phyloP scores from a whole-genome alignment of 1,284 basidiomycete species.

The Marasmius sp. region DNA sequence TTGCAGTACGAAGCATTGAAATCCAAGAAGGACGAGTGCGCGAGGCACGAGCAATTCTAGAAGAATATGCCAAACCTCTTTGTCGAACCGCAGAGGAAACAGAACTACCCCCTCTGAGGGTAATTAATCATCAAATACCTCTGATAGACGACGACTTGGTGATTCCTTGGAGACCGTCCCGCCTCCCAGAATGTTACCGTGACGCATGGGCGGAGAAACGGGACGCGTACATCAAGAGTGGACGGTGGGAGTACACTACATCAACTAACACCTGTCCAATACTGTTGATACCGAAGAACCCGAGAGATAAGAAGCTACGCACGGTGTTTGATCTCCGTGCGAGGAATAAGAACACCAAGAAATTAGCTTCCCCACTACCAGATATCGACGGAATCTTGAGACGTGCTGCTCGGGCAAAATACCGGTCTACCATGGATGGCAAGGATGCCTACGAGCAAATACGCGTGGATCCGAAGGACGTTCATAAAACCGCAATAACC shows the following conservation, averaged over 20 bases:
- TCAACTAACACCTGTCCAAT: conserved; percentile 31
- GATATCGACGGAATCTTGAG: conserved; percentile 21
- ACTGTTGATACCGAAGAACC: conserved; percentile 30
- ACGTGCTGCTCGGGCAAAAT: conserved; percentile 29
- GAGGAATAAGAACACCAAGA: conserved; percentile 21
- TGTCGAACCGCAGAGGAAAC: conserved; percentile 26
- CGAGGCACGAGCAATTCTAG: too few relatives aligned
- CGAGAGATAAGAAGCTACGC: conserved; percentile 16
- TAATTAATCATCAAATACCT: conserved; percentile 34
- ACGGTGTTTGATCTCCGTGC: conserved; percentile 26
- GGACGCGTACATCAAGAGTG: conserved; percentile 24
- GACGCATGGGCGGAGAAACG: conserved; percentile 23
- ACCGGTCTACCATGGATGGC: conserved; percentile 25
- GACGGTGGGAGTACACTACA: conserved; percentile 27
- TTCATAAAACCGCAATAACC: conserved; percentile 17
- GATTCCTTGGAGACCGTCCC: conserved; percentile 25
- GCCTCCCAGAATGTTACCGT: conserved; percentile 27
- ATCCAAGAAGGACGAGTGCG: too few relatives aligned
- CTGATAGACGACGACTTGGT: conserved; percentile 28
- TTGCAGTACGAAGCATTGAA: neutral
- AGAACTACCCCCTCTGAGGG: conserved; percentile 25
- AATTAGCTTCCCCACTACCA: conserved; percentile 15
- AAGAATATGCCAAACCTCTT: conserved; percentile 20
- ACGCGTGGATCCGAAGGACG: conserved; percentile 23
- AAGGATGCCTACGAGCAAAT: conserved; percentile 32